Evolutionary conservation across 202 grass and related monocot genomes (phyloP).

Genomic region (Zoysia matrella): DNA sequence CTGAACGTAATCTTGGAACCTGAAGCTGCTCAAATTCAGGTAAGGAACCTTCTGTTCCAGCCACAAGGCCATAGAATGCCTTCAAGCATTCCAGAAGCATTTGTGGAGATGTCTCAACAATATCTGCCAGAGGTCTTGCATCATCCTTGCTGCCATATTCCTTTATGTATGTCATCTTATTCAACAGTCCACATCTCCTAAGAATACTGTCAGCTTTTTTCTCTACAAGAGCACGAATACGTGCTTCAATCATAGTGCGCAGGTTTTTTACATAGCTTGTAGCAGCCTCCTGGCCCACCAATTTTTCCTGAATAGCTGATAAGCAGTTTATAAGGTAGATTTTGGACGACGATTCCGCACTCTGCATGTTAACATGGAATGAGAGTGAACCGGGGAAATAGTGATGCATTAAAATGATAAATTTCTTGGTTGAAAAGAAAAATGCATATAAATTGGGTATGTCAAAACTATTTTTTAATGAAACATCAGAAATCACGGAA

Average conservation of each 20-base stretch:
- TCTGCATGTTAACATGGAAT: constrained; percentile 53
- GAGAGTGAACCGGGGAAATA: constrained; percentile 31
- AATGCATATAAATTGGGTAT: constrained; percentile 21
- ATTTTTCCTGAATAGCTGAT: constrained; percentile 88
- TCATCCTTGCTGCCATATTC: constrained; percentile 49
- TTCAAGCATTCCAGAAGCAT: constrained; percentile 82
- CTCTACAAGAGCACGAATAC: constrained; percentile 65
- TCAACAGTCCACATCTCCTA: constrained; percentile 65
- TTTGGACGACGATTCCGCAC: constrained; percentile 74
- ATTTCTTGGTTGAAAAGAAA: constrained; percentile 36
- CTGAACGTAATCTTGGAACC: constrained; percentile 76
- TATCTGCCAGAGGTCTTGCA: constrained; percentile 59
- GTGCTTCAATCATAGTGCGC: constrained; percentile 65
- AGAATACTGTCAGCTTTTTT: constrained; percentile 82
- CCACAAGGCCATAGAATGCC: constrained; percentile 80
- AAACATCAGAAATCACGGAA: constrained; percentile 1
- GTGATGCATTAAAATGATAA: constrained; percentile 27
- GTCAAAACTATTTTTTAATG: constrained; percentile 10
- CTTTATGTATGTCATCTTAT: constrained; percentile 85
- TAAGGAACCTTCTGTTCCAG: constrained; percentile 80
- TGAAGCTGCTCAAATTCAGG: constrained; percentile 96
- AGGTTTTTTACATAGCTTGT: constrained; percentile 72
- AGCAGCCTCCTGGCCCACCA: constrained; percentile 73
- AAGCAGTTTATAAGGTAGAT: constrained; percentile 97
- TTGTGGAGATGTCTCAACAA: constrained; percentile 64